These are phyloP conservation scores for Pichia ethanolica DNA, from an alignment of 805 yeast species.

Conservation along the genomic window DNA sequence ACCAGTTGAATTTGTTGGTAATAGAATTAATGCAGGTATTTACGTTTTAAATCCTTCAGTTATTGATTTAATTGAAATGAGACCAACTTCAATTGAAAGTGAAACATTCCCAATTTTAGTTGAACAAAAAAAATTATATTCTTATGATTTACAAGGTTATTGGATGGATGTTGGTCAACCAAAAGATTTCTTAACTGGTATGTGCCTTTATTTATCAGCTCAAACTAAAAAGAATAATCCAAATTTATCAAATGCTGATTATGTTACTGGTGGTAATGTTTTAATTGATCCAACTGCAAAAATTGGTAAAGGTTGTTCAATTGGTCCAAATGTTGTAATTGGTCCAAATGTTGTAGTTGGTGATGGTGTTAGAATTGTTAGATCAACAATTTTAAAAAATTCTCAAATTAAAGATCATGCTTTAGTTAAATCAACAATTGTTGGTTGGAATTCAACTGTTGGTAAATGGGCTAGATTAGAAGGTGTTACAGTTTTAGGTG, in stretches of 20 bases:
- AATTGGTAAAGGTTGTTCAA: conserved; percentile 85
- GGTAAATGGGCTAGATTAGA: conserved; percentile 99
- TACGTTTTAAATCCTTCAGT: conserved; percentile 97
- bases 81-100: conserved; percentile 98
- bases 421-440: conserved; percentile 94
- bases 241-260: conserved; percentile 52
- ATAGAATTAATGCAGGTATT: conserved; percentile 99
- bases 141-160: conserved; percentile 97
- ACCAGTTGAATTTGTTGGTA: conserved; percentile 99
- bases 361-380: conserved; percentile 96
- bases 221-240: conserved; percentile 73
- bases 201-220: conserved; percentile 84
- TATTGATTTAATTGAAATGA: conserved; percentile 91
- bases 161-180: conserved; percentile 99
- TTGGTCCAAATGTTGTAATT: conserved; percentile 96
- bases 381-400: conserved; percentile 88
- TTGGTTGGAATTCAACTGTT: conserved; percentile 98
- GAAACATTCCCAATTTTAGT: conserved; percentile 98
- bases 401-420: conserved; percentile 95
- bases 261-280: conserved; percentile 85
- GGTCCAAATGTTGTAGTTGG: conserved; percentile 96
- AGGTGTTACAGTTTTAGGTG: conserved; percentile 96
- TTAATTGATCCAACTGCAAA: conserved; percentile 92
- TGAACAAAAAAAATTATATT: conserved; percentile 79
- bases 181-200: conserved; percentile 97